Percentiles rank a stretch among this genome's conserved stretches.
Evolutionary conservation across 2,329 filamentous ascomycete species (phyloP).

Genomic region (Acrodontium crateriforme): DNA sequence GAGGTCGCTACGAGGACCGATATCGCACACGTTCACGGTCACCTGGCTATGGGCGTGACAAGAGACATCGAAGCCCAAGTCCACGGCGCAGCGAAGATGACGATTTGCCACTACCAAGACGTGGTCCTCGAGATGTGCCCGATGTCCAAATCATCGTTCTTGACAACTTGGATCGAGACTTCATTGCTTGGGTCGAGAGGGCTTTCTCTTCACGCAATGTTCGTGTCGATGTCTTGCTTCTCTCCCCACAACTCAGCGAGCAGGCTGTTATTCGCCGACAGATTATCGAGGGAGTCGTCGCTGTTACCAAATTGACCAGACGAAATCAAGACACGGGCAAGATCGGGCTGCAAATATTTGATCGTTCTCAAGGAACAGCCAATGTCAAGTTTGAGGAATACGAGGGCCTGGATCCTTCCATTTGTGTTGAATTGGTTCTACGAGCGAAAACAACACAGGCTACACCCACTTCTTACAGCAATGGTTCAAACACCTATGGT

Average conservation of each 20-base stretch:
- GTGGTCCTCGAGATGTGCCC: conserved; percentile 62
- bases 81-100: conserved; percentile 50
- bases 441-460: conserved; percentile 47
- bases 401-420: conserved; percentile 60
- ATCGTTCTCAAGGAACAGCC: conserved; percentile 54
- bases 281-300: conserved; percentile 76
- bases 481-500: conserved; percentile 19
- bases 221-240: conserved; percentile 63
- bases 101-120: conserved; percentile 57
- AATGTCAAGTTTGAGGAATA: conserved; percentile 83
- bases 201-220: conserved; percentile 60
- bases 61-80: conserved; percentile 32
- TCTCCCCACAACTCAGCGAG: conserved; percentile 63
- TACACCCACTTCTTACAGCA: conserved; percentile 3
- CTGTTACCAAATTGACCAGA: conserved; percentile 63
- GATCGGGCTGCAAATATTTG: conserved; percentile 73
- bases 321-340: conserved; percentile 55
- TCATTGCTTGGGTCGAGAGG: conserved; percentile 68
- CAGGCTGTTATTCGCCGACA: conserved; percentile 71
- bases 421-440: conserved; percentile 68
- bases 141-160: conserved; percentile 80
- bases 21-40: conserved; percentile 24
- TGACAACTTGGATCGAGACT: conserved; percentile 63
- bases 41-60: conserved; percentile 31
- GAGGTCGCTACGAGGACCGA: conserved; percentile 20